These are phyloP conservation scores for Boletus patriciae DNA, from an alignment of 768 basidiomycete species.

Conservation along the genomic window DNA sequence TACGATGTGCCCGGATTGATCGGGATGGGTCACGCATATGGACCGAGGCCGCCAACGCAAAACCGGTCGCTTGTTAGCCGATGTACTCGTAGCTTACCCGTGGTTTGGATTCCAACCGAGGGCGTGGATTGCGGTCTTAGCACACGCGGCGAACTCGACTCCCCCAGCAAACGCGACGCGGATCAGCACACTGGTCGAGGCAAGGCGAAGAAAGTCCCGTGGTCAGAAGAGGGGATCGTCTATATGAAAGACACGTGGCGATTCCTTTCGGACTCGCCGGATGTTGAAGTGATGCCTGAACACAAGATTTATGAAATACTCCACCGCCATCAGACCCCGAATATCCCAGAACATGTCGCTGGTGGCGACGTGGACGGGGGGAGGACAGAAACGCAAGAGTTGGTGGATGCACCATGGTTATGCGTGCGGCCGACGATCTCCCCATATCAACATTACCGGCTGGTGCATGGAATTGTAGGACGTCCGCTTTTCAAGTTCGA, in stretches of 20 bases:
- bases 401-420: too few species aligned
- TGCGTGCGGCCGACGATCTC: too few species aligned
- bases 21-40: neutral
- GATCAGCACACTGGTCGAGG: neutral
- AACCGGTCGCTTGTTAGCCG: too few species aligned
- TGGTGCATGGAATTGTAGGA: too few species aligned
- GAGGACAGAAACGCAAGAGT: neutral
- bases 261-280: neutral
- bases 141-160: too few species aligned
- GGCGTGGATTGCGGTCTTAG: neutral
- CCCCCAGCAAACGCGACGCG: too few species aligned
- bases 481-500: too few species aligned
- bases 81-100: neutral
- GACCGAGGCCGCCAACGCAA: neutral
- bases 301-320: neutral
- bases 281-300: too few species aligned
- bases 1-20: neutral
- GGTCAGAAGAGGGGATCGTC: neutral
- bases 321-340: neutral
- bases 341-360: neutral
- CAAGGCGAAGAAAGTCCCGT: neutral
- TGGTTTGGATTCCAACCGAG: neutral
- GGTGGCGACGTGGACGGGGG: neutral
- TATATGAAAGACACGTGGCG: slow-evolving; percentile 8
- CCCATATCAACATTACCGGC: too few species aligned